Evolutionary conservation across 208 protist genomes (phyloP).

Genomic region (Crithidia brevicula): DNA sequence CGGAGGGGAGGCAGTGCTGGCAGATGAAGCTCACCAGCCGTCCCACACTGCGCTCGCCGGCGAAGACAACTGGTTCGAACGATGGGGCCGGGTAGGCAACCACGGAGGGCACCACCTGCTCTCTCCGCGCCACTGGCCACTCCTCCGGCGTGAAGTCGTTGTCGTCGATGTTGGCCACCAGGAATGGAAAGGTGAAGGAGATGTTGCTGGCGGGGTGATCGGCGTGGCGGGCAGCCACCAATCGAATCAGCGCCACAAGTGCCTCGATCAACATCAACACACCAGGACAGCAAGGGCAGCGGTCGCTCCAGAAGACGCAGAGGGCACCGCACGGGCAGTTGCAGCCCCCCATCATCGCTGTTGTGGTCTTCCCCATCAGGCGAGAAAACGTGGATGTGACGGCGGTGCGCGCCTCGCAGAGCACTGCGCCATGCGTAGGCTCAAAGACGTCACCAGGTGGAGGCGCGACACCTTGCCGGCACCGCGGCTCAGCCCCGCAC

Average conservation of each 20-base stretch:
- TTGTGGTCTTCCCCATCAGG: slow-evolving; percentile 17
- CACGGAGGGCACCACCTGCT: slow-evolving; percentile 49
- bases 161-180: slow-evolving; percentile 70
- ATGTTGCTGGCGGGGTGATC: slow-evolving; percentile 18
- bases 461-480: slow-evolving; percentile 41
- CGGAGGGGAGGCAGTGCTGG: slow-evolving; percentile 22
- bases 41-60: not conserved
- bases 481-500: slow-evolving; percentile 30
- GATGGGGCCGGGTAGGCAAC: slow-evolving; percentile 34
- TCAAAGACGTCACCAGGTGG: slow-evolving; percentile 34
- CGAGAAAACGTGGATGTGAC: slow-evolving; percentile 38
- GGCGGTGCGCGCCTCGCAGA: slow-evolving; percentile 36
- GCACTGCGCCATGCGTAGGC: slow-evolving; percentile 36
- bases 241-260: slow-evolving; percentile 39
- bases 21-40: slow-evolving; percentile 18
- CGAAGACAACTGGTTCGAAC: not conserved
- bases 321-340: slow-evolving; percentile 32
- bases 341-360: not conserved
- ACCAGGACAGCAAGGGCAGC: slow-evolving; percentile 58
- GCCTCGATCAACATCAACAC: slow-evolving; percentile 57
- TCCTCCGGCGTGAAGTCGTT: slow-evolving; percentile 56
- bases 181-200: slow-evolving; percentile 38
- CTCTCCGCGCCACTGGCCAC: slow-evolving; percentile 45
- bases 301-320: slow-evolving; percentile 67
- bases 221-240: slow-evolving; percentile 24